These are phyloP conservation scores for Hymenoscyphus infarciens DNA, from an alignment of 2,329 filamentous ascomycete genomes.

Conservation along the genomic window DNA sequence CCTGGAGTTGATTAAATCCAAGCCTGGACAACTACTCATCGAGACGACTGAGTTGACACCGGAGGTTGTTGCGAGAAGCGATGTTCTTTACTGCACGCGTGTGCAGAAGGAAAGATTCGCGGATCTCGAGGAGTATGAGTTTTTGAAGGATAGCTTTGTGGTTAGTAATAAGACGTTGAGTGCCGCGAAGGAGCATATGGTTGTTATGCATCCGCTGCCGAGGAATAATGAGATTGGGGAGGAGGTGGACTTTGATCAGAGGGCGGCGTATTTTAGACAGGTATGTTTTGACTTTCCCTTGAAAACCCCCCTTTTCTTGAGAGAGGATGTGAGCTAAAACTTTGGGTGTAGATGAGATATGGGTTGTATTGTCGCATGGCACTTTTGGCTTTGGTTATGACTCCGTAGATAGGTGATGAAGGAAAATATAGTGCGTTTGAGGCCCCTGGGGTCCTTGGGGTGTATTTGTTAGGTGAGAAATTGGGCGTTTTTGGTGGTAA, in stretches of 20 bases:
- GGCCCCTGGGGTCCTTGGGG: no score
- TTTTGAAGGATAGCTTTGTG: constrained; percentile 81
- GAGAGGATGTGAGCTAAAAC: constrained; percentile 9
- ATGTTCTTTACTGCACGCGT: constrained; percentile 95
- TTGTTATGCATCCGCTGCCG: constrained; percentile 93
- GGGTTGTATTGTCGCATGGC: constrained; percentile 98
- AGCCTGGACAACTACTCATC: constrained; percentile 70
- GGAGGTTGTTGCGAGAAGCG: constrained; percentile 79
- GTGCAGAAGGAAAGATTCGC: constrained; percentile 96
- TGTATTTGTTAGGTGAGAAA: background rate
- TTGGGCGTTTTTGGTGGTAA: constrained; percentile 2
- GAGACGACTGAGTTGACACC: constrained; percentile 78
- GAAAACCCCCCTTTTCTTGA: constrained; percentile 2
- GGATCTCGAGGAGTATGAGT: constrained; percentile 76
- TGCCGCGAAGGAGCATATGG: constrained; percentile 87
- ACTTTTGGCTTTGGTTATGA: constrained; percentile 89
- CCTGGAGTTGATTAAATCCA: constrained; percentile 61
- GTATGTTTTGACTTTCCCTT: constrained; percentile 56
- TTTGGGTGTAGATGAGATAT: constrained; percentile 75
- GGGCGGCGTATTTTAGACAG: constrained; percentile 98
- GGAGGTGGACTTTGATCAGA: constrained; percentile 95
- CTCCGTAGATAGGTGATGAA: constrained; percentile 33
- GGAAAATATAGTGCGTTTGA: no score
- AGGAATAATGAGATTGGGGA: constrained; percentile 90
- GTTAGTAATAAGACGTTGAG: constrained; percentile 88